Conservation (phyloP, 75 land plant species). For the Adiantum capillusveneris region DNA sequence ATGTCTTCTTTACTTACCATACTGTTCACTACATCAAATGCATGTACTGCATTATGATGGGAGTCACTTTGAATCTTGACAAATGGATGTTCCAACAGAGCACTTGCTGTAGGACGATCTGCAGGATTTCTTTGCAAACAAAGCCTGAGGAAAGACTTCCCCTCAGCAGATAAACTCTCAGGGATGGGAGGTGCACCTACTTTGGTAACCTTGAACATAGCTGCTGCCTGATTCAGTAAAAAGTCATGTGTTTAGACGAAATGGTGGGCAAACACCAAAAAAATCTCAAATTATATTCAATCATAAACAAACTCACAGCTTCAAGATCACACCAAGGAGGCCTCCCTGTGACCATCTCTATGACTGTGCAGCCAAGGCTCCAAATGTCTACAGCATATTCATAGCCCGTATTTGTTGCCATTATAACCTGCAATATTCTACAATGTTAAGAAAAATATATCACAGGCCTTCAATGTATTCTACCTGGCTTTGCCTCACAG, state of each 20-base stretch:
- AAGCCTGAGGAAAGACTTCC: slow-evolving; percentile 45
- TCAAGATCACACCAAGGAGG: slow-evolving; percentile 98
- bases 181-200: slow-evolving; percentile 54
- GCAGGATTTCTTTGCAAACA: slow-evolving; percentile 71
- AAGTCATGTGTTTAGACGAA: too few species aligned
- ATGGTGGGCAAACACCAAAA: too few species aligned
- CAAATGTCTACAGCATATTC: slow-evolving; percentile 91
- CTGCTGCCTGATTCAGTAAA: slow-evolving; percentile 43
- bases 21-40: too few species aligned
- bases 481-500: too few species aligned
- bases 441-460: too few species aligned
- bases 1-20: too few species aligned
- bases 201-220: slow-evolving; percentile 68
- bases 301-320: slow-evolving; percentile 50
- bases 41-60: too few species aligned
- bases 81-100: slow-evolving; percentile 64
- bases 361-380: slow-evolving; percentile 96
- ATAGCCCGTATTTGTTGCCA: slow-evolving; percentile 62
- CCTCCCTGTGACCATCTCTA: slow-evolving; percentile 96
- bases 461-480: too few species aligned
- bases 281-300: too few species aligned
- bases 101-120: slow-evolving; percentile 53
- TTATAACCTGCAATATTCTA: not conserved
- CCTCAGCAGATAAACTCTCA: slow-evolving; percentile 49
- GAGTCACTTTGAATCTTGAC: slow-evolving; percentile 12